phyloP scores from a whole-genome alignment of 2,329 filamentous ascomycete species.

The Pestalotiopsis sp. region DNA sequence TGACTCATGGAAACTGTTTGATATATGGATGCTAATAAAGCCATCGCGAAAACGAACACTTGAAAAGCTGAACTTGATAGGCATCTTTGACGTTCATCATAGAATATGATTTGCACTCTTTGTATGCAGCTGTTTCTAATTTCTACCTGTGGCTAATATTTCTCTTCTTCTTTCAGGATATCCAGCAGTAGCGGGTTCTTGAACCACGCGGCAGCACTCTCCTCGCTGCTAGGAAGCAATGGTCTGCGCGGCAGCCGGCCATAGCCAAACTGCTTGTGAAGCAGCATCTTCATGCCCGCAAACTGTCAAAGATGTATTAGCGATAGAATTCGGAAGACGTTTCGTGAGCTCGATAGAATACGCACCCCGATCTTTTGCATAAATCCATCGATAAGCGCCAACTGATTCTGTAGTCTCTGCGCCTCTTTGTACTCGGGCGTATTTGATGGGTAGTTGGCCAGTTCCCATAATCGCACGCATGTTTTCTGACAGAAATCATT shows the following conservation, averaged over 20 bases:
- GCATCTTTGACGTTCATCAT: too few species aligned
- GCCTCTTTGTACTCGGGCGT: slow-evolving; percentile 14
- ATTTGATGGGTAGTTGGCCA: slow-evolving; percentile 2
- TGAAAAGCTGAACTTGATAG: too few species aligned
- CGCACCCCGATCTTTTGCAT: slow-evolving; percentile 17
- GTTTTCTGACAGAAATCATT: background rate
- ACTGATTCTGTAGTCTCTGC: slow-evolving; percentile 12
- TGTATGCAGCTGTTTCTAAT: background rate
- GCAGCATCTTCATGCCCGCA: slow-evolving; percentile 17
- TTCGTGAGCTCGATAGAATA: background rate
- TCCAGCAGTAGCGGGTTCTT: slow-evolving; percentile 11
- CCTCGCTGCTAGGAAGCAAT: slow-evolving; percentile 7
- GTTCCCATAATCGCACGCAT: slow-evolving; percentile 14
- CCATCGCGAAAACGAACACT: too few species aligned
- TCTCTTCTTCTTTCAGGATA: slow-evolving; percentile 12
- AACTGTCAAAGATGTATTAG: slow-evolving; percentile 6
- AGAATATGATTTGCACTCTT: background rate
- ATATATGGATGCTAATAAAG: too few species aligned
- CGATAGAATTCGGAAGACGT: background rate
- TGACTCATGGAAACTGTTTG: too few species aligned
- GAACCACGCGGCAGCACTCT: slow-evolving; percentile 12
- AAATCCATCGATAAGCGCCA: slow-evolving; percentile 16
- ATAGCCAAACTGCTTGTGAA: slow-evolving; percentile 16
- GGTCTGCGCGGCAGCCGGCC: slow-evolving; percentile 13
- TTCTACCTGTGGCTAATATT: background rate